Conservation (phyloP, 2,329 filamentous ascomycete genomes). For the Alternaria metachromatica region DNA sequence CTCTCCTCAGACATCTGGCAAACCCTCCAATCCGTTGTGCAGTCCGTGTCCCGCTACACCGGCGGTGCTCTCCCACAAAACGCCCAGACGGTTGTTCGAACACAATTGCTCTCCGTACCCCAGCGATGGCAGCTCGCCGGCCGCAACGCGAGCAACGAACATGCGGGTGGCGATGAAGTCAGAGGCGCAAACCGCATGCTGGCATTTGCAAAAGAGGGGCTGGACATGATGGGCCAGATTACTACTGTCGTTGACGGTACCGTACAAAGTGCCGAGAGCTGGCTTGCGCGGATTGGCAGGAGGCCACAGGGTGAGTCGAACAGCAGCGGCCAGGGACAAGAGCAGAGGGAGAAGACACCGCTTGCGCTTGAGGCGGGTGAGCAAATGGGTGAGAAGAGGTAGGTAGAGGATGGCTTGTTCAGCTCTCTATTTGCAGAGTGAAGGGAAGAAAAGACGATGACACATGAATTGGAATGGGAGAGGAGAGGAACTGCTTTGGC, state of each 20-base stretch:
- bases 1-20: conserved; percentile 58
- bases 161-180: conserved; percentile 51
- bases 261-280: conserved; percentile 86
- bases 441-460: not conserved
- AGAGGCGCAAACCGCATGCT: conserved; percentile 76
- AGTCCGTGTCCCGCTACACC: conserved; percentile 85
- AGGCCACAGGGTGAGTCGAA: conserved; percentile 17
- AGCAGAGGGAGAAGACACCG: conserved; percentile 21
- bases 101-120: conserved; percentile 83
- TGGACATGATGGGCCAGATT: conserved; percentile 95
- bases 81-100: conserved; percentile 79
- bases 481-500: not conserved
- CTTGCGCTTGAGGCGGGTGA: conserved; percentile 12
- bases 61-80: conserved; percentile 93
- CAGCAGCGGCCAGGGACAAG: not conserved
- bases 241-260: conserved; percentile 87
- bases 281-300: conserved; percentile 78
- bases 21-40: conserved; percentile 76
- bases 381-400: conserved; percentile 12
- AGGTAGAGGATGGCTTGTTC: not conserved
- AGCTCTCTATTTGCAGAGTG: not conserved
- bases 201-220: conserved; percentile 84
- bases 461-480: not conserved
- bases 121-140: conserved; percentile 80
- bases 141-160: conserved; percentile 47